Base-by-base conservation (phyloP, 148 eudicot genomes). In the Chenopodium quinoa region DNA sequence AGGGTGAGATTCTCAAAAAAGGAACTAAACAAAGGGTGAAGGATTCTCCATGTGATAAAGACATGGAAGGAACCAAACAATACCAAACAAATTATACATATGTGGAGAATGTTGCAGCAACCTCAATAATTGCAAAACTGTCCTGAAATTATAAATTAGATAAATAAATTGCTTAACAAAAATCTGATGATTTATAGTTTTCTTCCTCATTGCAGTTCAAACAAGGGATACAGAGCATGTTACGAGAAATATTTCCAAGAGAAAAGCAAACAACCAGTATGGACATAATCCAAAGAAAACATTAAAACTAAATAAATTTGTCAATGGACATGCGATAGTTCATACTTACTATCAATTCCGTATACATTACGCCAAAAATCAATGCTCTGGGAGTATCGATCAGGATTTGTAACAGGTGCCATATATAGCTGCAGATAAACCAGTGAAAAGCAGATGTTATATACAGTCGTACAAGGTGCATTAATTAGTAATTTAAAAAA, bases 321-420 rank as follows among this genome's bases (percentile, higher is more conserved):
- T 29, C 29, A 17, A 52, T 22, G 67, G 16, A 46, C 1, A 71
- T 23, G 58, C 77, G 46, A 31, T 62, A 64, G 66, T 22, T 19
- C 62, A 27, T 66, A 81, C 83, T 81, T 69, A 96, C 99, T 96
- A 79, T 96, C 94, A 76, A 96, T 96, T 75, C 97, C 99, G 81
- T 96, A 96, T 31, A 96, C 99, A 64, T 92, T 89, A 80, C 98
- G 97, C 99, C 99, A 96, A 89, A 96, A 96, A 81, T 96, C 99
- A 81, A 96, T 85, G 87, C 97, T 91, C 58, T 88, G 94, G 79
- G 83, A 88, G 81, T 93, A 96, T 89, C 99, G 91, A 84, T 96
- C 97, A 80, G 98, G 97, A 87, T 91, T 90, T 48, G 98, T 87
- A 34, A 96, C 90, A 56, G 99, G 98, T 47, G 98, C 99, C 93